Evolutionary conservation across 768 basidiomycete genomes (phyloP), one percentile per base, ranked within the genome.

Genomic region (Boletus rubescentipes): DNA sequence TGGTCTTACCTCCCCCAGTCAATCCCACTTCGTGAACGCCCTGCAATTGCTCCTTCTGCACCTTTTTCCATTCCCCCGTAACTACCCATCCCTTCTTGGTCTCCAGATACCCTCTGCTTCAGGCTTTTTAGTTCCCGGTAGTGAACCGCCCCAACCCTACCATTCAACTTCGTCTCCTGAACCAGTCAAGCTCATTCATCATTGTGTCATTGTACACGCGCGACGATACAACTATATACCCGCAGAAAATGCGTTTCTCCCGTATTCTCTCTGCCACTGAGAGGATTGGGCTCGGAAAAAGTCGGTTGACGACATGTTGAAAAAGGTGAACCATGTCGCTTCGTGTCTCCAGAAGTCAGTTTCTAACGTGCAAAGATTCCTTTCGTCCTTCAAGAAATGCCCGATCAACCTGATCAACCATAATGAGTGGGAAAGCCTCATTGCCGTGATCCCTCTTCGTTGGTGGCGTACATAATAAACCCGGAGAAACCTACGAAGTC

Each of bases 401-500:
- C 96, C 97, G 72, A 85, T 84, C 2, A 85, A 79, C 46, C 75
- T 98, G 46, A 78, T 94, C 70, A 98, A 99, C 70, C 98, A 93
- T 68, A 78, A 83, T 93, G 64, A 85, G 85, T 50, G 92, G 93
- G 10, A 73, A 78, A 18, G 82, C 93, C 84, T 96, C 52, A 85
- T 98, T 58, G 90, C 90, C 21, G 81, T 98, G 63, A 89, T 98
- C 36, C 96, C 97, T 16, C 80, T 98, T 54, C 67, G 77, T n/a
- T 0, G 91, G 87, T 9, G 90, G 83, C 53, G 75, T 62, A 53
- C 59, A 52, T 71, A 77, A 67, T 65, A 59, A 26, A 37, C 72
- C 58, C 58, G 78, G 83, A 39, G 86, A 85, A 59, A 78, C 78
- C 32, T 82, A 84, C 48, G 87, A 95, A 41, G 79, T 29, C n/a